Percentiles rank a stretch among this genome's conserved stretches.
Conservation (phyloP, 345 rosid species). For the Erysimum cheiranthoides region DNA sequence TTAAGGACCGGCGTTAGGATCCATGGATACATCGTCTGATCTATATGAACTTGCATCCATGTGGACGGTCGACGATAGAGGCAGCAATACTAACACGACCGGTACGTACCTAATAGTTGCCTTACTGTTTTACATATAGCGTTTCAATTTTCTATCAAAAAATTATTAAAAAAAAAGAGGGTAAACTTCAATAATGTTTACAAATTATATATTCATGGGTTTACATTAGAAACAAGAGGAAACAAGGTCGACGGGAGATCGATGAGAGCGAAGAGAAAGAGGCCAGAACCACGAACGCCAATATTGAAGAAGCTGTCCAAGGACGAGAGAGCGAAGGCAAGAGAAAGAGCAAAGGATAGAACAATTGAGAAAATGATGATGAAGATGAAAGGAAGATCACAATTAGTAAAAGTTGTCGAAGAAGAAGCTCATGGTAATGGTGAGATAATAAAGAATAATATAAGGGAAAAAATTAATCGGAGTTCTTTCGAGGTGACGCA, state of each 20-base stretch:
- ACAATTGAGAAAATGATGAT: constrained; percentile 55
- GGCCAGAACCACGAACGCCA: constrained; percentile 27
- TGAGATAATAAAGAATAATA: constrained; percentile 15
- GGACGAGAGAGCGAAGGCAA: constrained; percentile 65
- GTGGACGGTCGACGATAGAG: constrained; percentile 39
- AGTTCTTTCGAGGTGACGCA: constrained; percentile 27
- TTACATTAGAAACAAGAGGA: constrained; percentile 34
- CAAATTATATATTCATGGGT: background rate
- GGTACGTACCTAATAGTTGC: constrained; percentile 33
- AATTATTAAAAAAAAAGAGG: background rate
- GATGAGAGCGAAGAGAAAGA: constrained; percentile 43
- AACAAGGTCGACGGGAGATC: constrained; percentile 38
- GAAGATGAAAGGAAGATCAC: constrained; percentile 35
- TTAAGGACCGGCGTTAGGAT: constrained; percentile 37
- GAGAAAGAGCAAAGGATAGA: constrained; percentile 77
- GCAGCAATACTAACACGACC: constrained; percentile 29
- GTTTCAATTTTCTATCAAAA: background rate
- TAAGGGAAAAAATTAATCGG: constrained; percentile 8
- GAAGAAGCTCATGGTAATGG: constrained; percentile 28
- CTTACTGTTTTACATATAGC: background rate
- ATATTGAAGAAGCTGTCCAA: constrained; percentile 46
- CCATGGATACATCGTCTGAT: constrained; percentile 34
- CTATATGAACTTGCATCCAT: constrained; percentile 42
- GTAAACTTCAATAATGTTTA: background rate
- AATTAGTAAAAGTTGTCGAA: constrained; percentile 11